Evolutionary conservation across 1,284 basidiomycete species (phyloP).

Genomic region (Rhodofomes roseus): DNA sequence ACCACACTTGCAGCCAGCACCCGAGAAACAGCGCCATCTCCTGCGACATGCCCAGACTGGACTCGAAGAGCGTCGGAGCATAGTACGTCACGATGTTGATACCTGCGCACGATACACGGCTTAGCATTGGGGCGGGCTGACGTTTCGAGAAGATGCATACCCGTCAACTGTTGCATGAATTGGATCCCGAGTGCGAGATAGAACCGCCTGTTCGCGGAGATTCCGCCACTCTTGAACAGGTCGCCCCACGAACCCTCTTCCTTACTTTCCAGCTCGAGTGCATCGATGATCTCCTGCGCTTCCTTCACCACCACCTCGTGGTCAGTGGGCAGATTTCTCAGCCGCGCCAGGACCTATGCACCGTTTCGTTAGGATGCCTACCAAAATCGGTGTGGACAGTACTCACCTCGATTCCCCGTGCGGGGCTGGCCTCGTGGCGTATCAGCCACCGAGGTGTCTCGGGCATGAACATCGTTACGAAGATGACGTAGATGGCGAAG

Average conservation of each 20-base stretch:
- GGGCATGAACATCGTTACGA: constrained; percentile 36
- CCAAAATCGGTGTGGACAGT: background rate
- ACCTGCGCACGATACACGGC: background rate
- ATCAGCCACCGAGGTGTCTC: constrained; percentile 45
- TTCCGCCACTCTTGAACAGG: constrained; percentile 9
- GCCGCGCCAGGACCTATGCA: background rate
- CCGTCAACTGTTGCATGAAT: constrained; percentile 13
- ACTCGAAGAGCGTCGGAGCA: constrained; percentile 11
- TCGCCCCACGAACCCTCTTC: constrained; percentile 11
- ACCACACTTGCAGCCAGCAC: constrained; percentile 16
- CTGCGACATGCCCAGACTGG: constrained; percentile 7
- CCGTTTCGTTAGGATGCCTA: too few species aligned
- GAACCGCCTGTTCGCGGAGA: constrained; percentile 9
- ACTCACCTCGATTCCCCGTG: constrained; percentile 4
- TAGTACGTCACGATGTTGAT: constrained; percentile 14
- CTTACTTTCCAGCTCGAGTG: constrained; percentile 8
- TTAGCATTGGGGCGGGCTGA: too few species aligned
- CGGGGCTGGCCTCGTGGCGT: constrained; percentile 30
- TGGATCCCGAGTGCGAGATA: constrained; percentile 13
- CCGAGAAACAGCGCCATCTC: constrained; percentile 11
- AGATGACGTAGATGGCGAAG: constrained; percentile 37
- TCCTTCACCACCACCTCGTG: constrained; percentile 7
- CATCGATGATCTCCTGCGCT: constrained; percentile 8
- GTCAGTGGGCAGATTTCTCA: constrained; percentile 5
- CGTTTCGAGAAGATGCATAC: background rate